Conservation (phyloP, 177 flowering plant genomes). For the Vitis hybrid region DNA sequence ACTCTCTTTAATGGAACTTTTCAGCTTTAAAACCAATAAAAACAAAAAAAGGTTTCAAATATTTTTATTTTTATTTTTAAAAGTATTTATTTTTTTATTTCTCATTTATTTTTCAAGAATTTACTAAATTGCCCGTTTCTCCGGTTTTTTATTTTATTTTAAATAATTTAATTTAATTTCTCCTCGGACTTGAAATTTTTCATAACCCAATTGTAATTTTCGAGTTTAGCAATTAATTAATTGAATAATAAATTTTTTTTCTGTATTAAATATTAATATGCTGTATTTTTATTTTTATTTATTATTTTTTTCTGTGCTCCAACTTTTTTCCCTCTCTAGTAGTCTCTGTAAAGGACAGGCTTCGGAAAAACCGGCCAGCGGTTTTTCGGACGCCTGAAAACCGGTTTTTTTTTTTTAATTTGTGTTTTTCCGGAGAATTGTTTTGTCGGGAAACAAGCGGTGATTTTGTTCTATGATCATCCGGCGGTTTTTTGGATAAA, state of each 20-base stretch:
- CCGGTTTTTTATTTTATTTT: background rate
- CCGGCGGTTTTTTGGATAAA: background rate
- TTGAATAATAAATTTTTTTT: slow-evolving; percentile 9
- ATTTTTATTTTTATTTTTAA: slow-evolving; percentile 1
- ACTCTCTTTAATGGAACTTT: slow-evolving; percentile 19
- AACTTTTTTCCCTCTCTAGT: slow-evolving; percentile 9
- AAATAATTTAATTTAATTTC: slow-evolving; percentile 18
- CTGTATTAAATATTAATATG: background rate
- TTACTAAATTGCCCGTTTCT: slow-evolving; percentile 12
- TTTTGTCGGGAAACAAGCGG: slow-evolving; percentile 15
- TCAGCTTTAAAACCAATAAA: slow-evolving; percentile 25
- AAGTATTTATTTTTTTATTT: slow-evolving; percentile 10
- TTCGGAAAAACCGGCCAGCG: slow-evolving; percentile 5
- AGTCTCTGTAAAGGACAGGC: slow-evolving; percentile 13
- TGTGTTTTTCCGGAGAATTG: background rate
- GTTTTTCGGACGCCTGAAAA: slow-evolving; percentile 2
- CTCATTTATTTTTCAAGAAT: slow-evolving; percentile 4
- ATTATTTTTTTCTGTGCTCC: slow-evolving; percentile 18
- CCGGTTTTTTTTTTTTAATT: background rate
- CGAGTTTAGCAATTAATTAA: slow-evolving; percentile 28
- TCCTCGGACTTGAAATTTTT: slow-evolving; percentile 33
- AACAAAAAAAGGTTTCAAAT: slow-evolving; percentile 2
- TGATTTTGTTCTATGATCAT: background rate
- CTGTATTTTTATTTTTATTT: slow-evolving; percentile 7
- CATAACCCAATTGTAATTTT: slow-evolving; percentile 30